A percentile compares a stretch with the other conserved stretches of the same genome.
Evolutionary conservation across 2,329 filamentous ascomycete species (phyloP).

Genomic region (Fusarium goolgardi): DNA sequence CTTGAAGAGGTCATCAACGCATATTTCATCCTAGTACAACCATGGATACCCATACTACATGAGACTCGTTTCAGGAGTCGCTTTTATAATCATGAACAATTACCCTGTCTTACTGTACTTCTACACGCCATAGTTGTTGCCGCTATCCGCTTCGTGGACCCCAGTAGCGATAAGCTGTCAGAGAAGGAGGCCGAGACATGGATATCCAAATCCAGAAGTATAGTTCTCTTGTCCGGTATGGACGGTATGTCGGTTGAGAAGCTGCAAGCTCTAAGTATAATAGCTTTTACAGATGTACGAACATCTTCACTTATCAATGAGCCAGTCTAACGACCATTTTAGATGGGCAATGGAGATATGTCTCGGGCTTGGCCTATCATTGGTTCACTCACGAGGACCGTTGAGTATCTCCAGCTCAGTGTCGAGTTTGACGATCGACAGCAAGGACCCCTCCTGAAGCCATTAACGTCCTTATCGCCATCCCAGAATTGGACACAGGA

Average conservation of each 20-base stretch:
- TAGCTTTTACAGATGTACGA: conserved; percentile 40
- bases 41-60: conserved; percentile 40
- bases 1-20: conserved; percentile 39
- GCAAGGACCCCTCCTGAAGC: conserved; percentile 12
- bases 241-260: conserved; percentile 42
- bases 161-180: neutral
- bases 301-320: fast-evolving
- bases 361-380: conserved; percentile 48
- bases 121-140: conserved; percentile 41
- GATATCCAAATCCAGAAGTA: conserved; percentile 31
- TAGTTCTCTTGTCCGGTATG: conserved; percentile 39
- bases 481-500: conserved; percentile 50
- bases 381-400: conserved; percentile 48
- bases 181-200: conserved; percentile 19
- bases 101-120: conserved; percentile 25
- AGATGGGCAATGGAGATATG: conserved; percentile 49
- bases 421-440: conserved; percentile 42
- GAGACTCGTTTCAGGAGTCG: conserved; percentile 40
- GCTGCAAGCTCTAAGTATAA: conserved; percentile 40
- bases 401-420: conserved; percentile 49
- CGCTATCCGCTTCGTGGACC: conserved; percentile 35
- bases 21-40: conserved; percentile 39
- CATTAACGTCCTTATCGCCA: neutral
- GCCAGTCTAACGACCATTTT: fast-evolving
- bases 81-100: conserved; percentile 36